Base-by-base conservation (phyloP, 768 basidiomycete genomes). In the Arthromyces matolae region DNA sequence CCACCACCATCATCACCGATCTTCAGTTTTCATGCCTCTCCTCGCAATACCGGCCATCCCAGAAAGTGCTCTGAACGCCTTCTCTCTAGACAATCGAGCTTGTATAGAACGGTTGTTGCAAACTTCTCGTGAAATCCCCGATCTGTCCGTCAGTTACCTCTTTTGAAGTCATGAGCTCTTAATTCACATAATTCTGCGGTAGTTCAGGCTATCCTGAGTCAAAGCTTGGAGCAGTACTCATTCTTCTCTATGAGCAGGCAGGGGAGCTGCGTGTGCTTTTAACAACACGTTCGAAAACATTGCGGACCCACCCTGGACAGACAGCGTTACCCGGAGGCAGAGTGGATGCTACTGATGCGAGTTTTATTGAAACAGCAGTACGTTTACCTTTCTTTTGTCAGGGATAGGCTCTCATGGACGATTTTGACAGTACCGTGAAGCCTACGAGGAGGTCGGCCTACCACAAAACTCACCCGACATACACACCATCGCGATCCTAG, bases 321-420 rank as follows among this genome's bases (percentile, higher is more conserved):
- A 89, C 88, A 3, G 89, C 90, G 1, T 64, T 93, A 0, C 91
- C 91, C 0, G 91, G 91, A 13, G 91, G 91, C 3, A 88, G 84
- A 58, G 73, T 77, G 29, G 91, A 93, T 52, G 74, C 77, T 3
- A 71, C 62, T 3, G 93, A 95, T 64, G 54, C 57, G 2, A 76
- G 77, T 60, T 69, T 87, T 2, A 65, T 84, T 8, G 66, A 77
- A 34, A 89, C 93, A 35, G 93, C 93, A 14, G 93, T 93, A 64
- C 16, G 43, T 41, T 40, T 20, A 19, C 24, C n/a, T 16, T 6
- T 33, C 32, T 19, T 34, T 20, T 22, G 12, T 18, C 7, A 23
- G n/a, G 5, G 24, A 12, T n/a, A 8, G 18, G 38, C 5, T 8
- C 4, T 19, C 12, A 16, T 22, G 14, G 20, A n/a, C 37, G 34